Evolutionary conservation across 805 yeast species (phyloP), one percentile per base, ranked within the genome.

Genomic region (Starmerella potacharoeniae): DNA sequence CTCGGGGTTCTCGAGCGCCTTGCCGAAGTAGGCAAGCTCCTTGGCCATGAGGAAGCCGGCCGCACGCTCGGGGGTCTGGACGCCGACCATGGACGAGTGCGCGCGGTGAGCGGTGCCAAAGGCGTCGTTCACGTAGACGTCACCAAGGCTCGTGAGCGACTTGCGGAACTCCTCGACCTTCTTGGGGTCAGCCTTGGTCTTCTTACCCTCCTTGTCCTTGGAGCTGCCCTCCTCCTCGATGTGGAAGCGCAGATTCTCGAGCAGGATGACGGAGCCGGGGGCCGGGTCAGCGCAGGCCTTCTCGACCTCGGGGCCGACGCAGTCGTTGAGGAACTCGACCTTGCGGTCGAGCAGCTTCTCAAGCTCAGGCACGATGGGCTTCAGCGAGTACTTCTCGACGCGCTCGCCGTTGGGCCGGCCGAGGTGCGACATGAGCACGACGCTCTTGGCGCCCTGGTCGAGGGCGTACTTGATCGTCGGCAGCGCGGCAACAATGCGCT

Each of bases 91-190:
- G 49, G 98, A 93, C 54, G 97, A 89, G 80, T 93, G 98, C 61
- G 98, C 98, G 80, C 98, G 88, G 85, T 93, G 99, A 56, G 97
- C 97, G 61, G 98, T 93, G 73, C 98, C 98, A 69, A 93, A 93
- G 57, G 97, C 97, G 73, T 93, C 99, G 77, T 93, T 73, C 72
- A 93, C 82, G 79, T 93, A 93, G 62, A 93, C 95, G 69, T 93
- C 99, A 64, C 97, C 97, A 68, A 93, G 79, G 55, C 89, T 76
- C 67, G 96, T 86, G 75, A 93, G 82, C 70, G 86, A 82, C 68
- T 81, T 69, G 82, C 98, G 87, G 86, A 93, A 93, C 66, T 76
- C 80, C 69, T 77, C 83, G 65, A 93, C 97, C 63, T 73, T 86
- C 68, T 79, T 95, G 61, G 82, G 77, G 64, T 86, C 81, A 60